These are phyloP conservation scores for Penicillium angulare DNA, from an alignment of 495 filamentous ascomycete species.

Conservation along the genomic window DNA sequence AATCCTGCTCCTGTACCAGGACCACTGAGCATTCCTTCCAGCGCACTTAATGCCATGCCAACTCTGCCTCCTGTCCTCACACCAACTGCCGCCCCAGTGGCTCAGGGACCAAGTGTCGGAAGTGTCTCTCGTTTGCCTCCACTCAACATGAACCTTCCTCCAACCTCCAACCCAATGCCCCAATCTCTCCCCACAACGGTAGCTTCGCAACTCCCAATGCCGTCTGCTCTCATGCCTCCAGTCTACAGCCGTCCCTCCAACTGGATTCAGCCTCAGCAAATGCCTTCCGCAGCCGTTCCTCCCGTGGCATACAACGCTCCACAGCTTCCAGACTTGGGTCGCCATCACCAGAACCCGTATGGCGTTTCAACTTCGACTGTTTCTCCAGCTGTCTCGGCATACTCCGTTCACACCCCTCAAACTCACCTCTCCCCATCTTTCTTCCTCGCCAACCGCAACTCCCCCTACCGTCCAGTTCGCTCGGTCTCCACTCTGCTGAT, in stretches of 20 bases:
- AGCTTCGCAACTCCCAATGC: slow-evolving; percentile 47
- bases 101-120: slow-evolving; percentile 27
- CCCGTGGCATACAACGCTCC: slow-evolving; percentile 49
- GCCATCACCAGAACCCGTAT: slow-evolving; percentile 39
- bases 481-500: slow-evolving; percentile 85
- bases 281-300: slow-evolving; percentile 42
- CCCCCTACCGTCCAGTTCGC: slow-evolving; percentile 89
- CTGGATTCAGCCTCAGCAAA: slow-evolving; percentile 40
- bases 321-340: slow-evolving; percentile 46
- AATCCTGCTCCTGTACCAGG: slow-evolving; percentile 26
- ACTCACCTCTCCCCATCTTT: slow-evolving; percentile 61
- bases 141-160: slow-evolving; percentile 51
- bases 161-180: slow-evolving; percentile 35
- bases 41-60: slow-evolving; percentile 33
- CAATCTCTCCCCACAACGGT: slow-evolving; percentile 46
- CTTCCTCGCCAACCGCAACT: slow-evolving; percentile 64
- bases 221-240: slow-evolving; percentile 56
- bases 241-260: slow-evolving; percentile 54
- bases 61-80: slow-evolving; percentile 38
- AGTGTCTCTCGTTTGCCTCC: slow-evolving; percentile 54
- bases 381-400: slow-evolving; percentile 43
- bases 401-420: slow-evolving; percentile 47
- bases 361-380: slow-evolving; percentile 35
- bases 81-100: slow-evolving; percentile 32
- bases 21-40: slow-evolving; percentile 28